Percentiles rank a stretch among this genome's conserved stretches.
phyloP scores from a whole-genome alignment of 1,284 basidiomycete genomes.

The Pulveroboletus sp. region DNA sequence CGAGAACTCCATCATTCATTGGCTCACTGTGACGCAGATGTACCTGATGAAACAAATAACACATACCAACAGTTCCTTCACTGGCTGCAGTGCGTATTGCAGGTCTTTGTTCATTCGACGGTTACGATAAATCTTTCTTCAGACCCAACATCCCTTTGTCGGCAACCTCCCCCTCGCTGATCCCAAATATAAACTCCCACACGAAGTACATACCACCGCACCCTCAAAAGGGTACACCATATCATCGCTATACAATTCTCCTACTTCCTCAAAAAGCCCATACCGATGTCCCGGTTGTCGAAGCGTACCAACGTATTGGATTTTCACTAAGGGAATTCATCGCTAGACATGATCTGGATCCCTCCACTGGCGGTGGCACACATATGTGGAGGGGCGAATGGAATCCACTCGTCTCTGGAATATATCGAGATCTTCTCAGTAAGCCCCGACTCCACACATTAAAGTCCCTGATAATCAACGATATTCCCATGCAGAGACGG shows the following conservation, averaged over 20 bases:
- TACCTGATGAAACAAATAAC: slow-evolving; percentile 68
- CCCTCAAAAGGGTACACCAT: slow-evolving; percentile 80
- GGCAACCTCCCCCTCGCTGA: slow-evolving; percentile 49
- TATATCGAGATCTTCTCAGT: slow-evolving; percentile 73
- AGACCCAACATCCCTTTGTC: slow-evolving; percentile 84
- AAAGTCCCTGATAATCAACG: slow-evolving; percentile 7
- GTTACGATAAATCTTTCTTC: slow-evolving; percentile 4
- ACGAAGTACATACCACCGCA: slow-evolving; percentile 84
- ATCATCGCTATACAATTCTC: slow-evolving; percentile 82
- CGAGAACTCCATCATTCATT: background rate
- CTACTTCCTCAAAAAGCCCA: slow-evolving; percentile 69
- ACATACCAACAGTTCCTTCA: slow-evolving; percentile 79
- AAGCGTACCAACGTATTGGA: slow-evolving; percentile 46
- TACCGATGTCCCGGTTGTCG: slow-evolving; percentile 42
- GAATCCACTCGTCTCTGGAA: slow-evolving; percentile 63
- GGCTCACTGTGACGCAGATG: slow-evolving; percentile 50
- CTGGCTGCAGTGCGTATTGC: slow-evolving; percentile 73
- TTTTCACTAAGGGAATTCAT: slow-evolving; percentile 73
- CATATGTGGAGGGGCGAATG: slow-evolving; percentile 87
- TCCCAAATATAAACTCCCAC: slow-evolving; percentile 48
- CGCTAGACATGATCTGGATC: slow-evolving; percentile 53
- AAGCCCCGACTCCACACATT: slow-evolving; percentile 37
- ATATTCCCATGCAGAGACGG: slow-evolving; percentile 44
- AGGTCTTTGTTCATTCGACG: background rate
- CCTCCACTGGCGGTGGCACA: slow-evolving; percentile 61